Conservation (phyloP, 2,329 filamentous ascomycete genomes). For the Furcasterigmium furcatum region DNA sequence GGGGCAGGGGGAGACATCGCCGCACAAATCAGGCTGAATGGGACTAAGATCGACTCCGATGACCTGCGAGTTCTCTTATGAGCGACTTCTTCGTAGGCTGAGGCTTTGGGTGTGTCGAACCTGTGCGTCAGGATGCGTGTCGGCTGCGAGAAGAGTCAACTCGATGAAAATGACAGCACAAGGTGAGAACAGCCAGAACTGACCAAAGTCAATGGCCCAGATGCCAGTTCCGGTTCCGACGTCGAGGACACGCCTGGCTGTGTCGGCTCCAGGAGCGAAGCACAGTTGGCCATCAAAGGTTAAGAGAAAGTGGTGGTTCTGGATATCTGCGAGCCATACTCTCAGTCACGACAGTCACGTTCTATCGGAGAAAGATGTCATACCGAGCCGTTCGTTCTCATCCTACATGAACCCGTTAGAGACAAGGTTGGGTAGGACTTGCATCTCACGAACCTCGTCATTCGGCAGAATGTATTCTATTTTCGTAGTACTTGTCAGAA, state of each 20-base stretch:
- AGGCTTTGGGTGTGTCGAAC: no score
- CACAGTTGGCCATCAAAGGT: slow-evolving; percentile 24
- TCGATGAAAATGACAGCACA: background rate
- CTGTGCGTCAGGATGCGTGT: slow-evolving; percentile 22
- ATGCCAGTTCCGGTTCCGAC: slow-evolving; percentile 44
- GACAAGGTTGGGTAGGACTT: background rate
- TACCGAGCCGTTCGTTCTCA: background rate
- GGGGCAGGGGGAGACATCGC: background rate
- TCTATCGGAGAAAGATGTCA: background rate
- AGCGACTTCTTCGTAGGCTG: background rate
- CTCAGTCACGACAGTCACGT: background rate
- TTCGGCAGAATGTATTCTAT: slow-evolving; percentile 4
- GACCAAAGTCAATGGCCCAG: slow-evolving; percentile 40
- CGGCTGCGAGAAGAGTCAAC: slow-evolving; percentile 10
- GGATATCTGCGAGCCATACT: slow-evolving; percentile 22
- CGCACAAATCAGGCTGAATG: slow-evolving; percentile 30
- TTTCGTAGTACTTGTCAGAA: background rate
- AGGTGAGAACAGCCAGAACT: background rate
- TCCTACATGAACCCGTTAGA: background rate
- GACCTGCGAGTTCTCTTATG: slow-evolving; percentile 11
- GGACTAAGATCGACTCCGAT: slow-evolving; percentile 36
- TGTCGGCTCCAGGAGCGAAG: slow-evolving; percentile 17
- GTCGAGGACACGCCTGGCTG: slow-evolving; percentile 30
- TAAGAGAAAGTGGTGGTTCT: slow-evolving; percentile 27
- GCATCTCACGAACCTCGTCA: background rate